Evolutionary conservation across 495 filamentous ascomycete genomes (phyloP), one percentile per base, ranked within the genome.

Genomic region (Daldinia decipiens): DNA sequence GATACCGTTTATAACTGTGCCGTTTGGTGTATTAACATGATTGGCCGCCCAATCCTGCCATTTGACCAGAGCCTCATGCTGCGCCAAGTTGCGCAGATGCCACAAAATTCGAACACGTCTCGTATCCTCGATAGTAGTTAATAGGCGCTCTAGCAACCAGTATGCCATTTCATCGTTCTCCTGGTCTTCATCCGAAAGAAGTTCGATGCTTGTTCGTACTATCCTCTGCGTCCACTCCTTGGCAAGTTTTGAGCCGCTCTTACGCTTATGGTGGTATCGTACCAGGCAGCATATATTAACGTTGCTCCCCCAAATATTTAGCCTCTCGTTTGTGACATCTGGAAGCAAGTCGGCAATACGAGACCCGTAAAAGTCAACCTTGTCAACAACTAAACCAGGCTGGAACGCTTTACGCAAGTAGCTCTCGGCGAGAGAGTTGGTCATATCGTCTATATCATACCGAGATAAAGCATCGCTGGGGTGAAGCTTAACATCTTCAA

Each of bases 141-240:
- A 74, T 4, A 78, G 65, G 15, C 69, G 65, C 0, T 75, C 62
- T 0, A 84, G 64, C 0, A 77, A 54, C 62, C 69, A 68, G 39
- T 78, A 82, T 1, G 78, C 82, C 11, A 72, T 70, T 59, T 76
- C 79, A 59, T 84, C 82, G 43, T 84, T 84, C 15, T 79, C 71
- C 8, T 74, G 72, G 56, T 84, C 82, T 4, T 79, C 78, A 29
- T 84, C 82, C 0, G 79, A 81, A 2, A 84, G 76, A 26, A 84
- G 74, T 54, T 84, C 79, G 3, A 84, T 51, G 12, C 71, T 73
- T 11, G 75, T 36, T 29, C 80, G 80, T 51, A 84, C 69, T 6
- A 77, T 59, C 5, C 70, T 60, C 6, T 75, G 72, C 2, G 77
- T 65, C 36, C 76, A 72, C 17, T 77, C 65, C 15, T 71, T 78